Conservation (phyloP, 805 yeast species). For the Metschnikowia reukaufii region DNA sequence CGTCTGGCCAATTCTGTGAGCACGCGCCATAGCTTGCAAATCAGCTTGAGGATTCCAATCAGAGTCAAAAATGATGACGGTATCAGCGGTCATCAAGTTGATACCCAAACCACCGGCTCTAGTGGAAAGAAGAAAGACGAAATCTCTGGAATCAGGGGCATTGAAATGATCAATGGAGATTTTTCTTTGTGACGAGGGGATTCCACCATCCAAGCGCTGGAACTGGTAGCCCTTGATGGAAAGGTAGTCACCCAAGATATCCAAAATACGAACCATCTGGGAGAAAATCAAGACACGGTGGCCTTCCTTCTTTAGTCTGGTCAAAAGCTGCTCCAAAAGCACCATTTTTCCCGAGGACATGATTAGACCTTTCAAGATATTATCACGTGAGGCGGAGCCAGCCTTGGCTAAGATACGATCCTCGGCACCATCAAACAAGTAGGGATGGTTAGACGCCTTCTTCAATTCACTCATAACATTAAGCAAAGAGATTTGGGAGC, state of each 20-base stretch:
- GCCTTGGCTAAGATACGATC: constrained; percentile 70
- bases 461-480: constrained; percentile 95
- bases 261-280: constrained; percentile 97
- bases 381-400: constrained; percentile 68
- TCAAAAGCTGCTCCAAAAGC: constrained; percentile 80
- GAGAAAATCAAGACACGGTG: constrained; percentile 93
- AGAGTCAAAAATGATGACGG: constrained; percentile 95
- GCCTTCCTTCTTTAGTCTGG: constrained; percentile 85
- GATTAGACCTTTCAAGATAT: constrained; percentile 80
- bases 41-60: constrained; percentile 99
- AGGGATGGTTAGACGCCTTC: constrained; percentile 97
- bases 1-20: constrained; percentile 99
- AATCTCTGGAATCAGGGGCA: constrained; percentile 89
- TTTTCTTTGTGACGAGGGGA: constrained; percentile 90
- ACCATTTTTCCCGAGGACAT: constrained; percentile 99
- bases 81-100: constrained; percentile 98
- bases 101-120: constrained; percentile 99
- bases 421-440: constrained; percentile 91
- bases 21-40: constrained; percentile 99
- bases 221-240: constrained; percentile 82
- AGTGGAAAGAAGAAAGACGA: constrained; percentile 84
- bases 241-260: constrained; percentile 90
- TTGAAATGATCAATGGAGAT: constrained; percentile 95
- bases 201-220: constrained; percentile 95
- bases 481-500: constrained; percentile 76